A percentile compares a stretch with the other conserved stretches of the same genome.
phyloP scores from a whole-genome alignment of 441 rosid genomes.

The Erodium trifolium region DNA sequence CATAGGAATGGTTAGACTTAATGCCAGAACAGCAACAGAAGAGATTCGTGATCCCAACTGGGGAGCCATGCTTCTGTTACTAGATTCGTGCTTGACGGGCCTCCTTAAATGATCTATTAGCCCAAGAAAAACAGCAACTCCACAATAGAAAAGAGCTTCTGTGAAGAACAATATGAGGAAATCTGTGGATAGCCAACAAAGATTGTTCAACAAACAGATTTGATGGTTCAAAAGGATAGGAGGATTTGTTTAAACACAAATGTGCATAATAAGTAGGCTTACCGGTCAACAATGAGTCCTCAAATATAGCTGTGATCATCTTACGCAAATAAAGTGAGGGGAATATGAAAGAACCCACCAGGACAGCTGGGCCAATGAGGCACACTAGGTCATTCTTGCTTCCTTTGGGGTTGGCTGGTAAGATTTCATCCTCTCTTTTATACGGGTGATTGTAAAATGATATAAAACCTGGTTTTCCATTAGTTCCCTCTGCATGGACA shows the following conservation, averaged over 20 bases:
- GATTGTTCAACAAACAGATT: neutral
- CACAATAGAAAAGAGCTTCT: constrained; percentile 90
- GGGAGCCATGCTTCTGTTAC: constrained; percentile 24
- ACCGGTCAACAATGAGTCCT: constrained; percentile 93
- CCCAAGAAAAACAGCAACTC: constrained; percentile 64
- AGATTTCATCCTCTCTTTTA: constrained; percentile 31
- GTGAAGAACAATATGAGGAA: constrained; percentile 94
- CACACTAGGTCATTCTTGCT: constrained; percentile 52
- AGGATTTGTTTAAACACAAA: neutral
- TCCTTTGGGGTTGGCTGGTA: constrained; percentile 26
- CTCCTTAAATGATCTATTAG: constrained; percentile 54
- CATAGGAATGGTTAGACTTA: constrained; percentile 86
- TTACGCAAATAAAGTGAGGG: constrained; percentile 76
- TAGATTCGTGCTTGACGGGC: constrained; percentile 27
- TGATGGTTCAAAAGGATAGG: constrained; percentile 7
- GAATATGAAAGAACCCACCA: constrained; percentile 80
- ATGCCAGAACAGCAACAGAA: constrained; percentile 71
- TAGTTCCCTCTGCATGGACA: constrained; percentile 35
- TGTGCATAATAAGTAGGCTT: constrained; percentile 1
- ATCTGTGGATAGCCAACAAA: constrained; percentile 49
- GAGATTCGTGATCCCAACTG: constrained; percentile 69
- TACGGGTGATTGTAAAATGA: constrained; percentile 66
- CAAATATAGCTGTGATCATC: constrained; percentile 68
- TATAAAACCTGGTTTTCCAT: constrained; percentile 70
- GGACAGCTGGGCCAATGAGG: constrained; percentile 82